A percentile compares a stretch with the other conserved stretches of the same genome.
Evolutionary conservation across 2,329 filamentous ascomycete genomes (phyloP).

Genomic region (Colletotrichum musicola): DNA sequence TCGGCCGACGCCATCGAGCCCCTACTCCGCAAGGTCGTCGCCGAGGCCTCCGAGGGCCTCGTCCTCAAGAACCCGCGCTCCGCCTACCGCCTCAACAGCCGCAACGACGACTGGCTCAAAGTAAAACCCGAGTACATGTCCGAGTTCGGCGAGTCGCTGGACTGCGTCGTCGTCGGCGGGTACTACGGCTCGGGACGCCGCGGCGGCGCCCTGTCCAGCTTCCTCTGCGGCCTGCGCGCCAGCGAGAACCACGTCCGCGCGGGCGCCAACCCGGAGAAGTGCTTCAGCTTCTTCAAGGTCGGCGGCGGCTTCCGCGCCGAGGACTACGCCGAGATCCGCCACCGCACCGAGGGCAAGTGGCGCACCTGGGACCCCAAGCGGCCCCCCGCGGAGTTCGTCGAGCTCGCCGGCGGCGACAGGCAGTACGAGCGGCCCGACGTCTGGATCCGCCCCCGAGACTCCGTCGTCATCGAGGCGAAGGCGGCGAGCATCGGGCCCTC

Average conservation of each 20-base stretch:
- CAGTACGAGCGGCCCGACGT: conserved; percentile 87
- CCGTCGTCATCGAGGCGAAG: conserved; percentile 89
- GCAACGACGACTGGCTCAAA: conserved; percentile 97
- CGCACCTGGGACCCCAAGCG: conserved; percentile 82
- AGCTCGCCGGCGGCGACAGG: conserved; percentile 80
- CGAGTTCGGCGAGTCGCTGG: conserved; percentile 92
- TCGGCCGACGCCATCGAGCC: conserved; percentile 81
- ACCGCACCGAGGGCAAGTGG: conserved; percentile 94
- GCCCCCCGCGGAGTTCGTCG: conserved; percentile 83
- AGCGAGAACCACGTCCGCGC: conserved; percentile 75
- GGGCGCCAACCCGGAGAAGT: conserved; percentile 77
- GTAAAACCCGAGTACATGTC: conserved; percentile 99
- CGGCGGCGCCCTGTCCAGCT: conserved; percentile 86
- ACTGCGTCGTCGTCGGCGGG: conserved; percentile 89
- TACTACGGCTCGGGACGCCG: conserved; percentile 91
- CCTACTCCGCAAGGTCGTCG: conserved; percentile 83
- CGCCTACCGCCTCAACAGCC: conserved; percentile 86
- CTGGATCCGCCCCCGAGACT: conserved; percentile 93
- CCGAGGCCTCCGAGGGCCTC: conserved; percentile 88
- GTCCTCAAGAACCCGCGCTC: conserved; percentile 95
- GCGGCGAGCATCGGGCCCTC: conserved; percentile 82
- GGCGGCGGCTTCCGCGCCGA: conserved; percentile 90
- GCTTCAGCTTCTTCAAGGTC: conserved; percentile 96
- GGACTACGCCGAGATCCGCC: conserved; percentile 86
- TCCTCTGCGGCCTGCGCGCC: conserved; percentile 87